Base-by-base conservation (phyloP, 495 filamentous ascomycete species). In the Hyaloscypha hepaticicola region DNA sequence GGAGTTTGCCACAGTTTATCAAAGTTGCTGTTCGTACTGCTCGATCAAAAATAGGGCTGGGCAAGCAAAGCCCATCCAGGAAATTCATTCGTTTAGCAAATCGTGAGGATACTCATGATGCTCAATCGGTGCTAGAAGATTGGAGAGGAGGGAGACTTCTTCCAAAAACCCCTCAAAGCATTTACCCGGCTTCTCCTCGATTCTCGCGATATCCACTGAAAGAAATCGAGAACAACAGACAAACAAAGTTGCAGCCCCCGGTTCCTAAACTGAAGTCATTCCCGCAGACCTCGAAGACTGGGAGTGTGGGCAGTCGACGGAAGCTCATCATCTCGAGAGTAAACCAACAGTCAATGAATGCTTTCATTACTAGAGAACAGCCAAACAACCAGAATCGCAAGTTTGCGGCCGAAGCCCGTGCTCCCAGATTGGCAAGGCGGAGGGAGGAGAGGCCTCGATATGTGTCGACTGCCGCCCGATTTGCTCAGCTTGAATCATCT, bases 31-130 rank as follows among this genome's bases (percentile, higher is more conserved):
- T 85, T 22, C 87, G 96, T 55, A 78, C 82, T 64, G 91, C 85
- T 51, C 87, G 82, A 19, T 81, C 76, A 61, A 83, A 84, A 66
- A 69, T 68, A 45, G 87, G 90, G 66, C 71, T 80, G 63, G 93
- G 91, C 7, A 86, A 89, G 69, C 83, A 87, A 61, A 91, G 87
- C 57, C 92, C 92, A n/a, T 81, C 84, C 5, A 79, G 74, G 33
- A 99, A 97, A 72, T 75, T 85, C 31, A 84, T 99, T 56, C 77
- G 85, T 33, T 73, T 99, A 7, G 87, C 86, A 34, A 93, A 85
- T 27, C 80, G 79, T 25, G 70, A 77, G 19, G 93, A 97, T 69
- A 96, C 90, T 7, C 75, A 85, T 25, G 95, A 97, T 72, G 89
- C 86, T 0, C 85, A 87, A 52, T 75, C 78, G 16, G 79, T 85